Evolutionary conservation across 495 filamentous ascomycete genomes (phyloP), one percentile per base, ranked within the genome.

Genomic region (Xylona heveae): DNA sequence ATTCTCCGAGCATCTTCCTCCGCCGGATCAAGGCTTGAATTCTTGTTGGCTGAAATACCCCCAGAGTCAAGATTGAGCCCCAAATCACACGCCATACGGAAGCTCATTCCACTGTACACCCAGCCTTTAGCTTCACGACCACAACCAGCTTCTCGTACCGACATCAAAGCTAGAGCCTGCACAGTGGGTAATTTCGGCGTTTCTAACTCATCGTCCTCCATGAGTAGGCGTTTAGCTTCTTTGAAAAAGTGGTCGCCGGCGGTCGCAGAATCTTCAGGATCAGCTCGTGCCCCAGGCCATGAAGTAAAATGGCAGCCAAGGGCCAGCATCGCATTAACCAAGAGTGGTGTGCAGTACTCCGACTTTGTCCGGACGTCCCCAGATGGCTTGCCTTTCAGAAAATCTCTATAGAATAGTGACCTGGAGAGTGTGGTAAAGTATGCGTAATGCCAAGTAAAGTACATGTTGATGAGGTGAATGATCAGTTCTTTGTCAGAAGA

Each of bases 91-190:
- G 83, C 85, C 88, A 97, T 94, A n/a, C 88, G 73, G 45, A 97
- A 97, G 46, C 79, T 85, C 74, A 97, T 93, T 21, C 88, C 88
- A 42, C 79, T 90, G 48, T 95, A 97, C 4, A 93, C 80, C 88
- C 88, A 97, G 7, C 88, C 88, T 47, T 83, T 90, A 21, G 80
- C 78, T 55, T 97, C 88, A 19, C 88, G 65, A 1, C 82, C 88
- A 51, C 88, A 97, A 3, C 88, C 88, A 3, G 88, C 90, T 54
- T 97, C 88, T 31, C 88, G 66, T 4, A 95, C 88, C 33, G 82
- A 92, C 85, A 97, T 94, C 39, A 97, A 58, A 1, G 82, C 82
- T 31, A 95, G 53, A 0, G 88, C 88, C 52, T 97, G 88, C 13
- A 97, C 80, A 0, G 85, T 94, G n/a, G 85, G 79, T 31, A 97